Evolutionary conservation across 148 eudicot genomes (phyloP), one percentile per base, ranked within the genome.

Genomic region (Rhododendron ferrugineum): DNA sequence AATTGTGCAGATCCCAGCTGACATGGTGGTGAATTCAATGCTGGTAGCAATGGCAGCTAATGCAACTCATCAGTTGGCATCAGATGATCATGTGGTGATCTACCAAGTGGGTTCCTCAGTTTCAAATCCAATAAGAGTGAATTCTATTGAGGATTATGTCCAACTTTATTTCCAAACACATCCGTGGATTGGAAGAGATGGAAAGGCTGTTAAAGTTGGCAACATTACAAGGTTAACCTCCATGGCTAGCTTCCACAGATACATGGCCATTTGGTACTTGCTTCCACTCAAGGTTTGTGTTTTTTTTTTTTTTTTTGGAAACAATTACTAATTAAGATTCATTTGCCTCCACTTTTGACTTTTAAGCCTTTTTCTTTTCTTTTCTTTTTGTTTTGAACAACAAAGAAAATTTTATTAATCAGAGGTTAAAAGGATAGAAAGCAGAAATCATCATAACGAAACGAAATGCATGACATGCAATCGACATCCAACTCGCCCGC

Each of bases 11-110:
- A 88, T 94, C 32, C 97, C 97, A 42, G 97, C 93, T 1, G 97
- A 94, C 44, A 89, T 94, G 91, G 94, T 93, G 85, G 95, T 93
- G 62, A 94, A 94, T 89, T 84, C 95, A 70, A 92, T 94, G 82
- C 87, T 94, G 0, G 93, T 88, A 30, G 90, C 97, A 0, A 93
- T 93, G 91, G 91, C 84, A 28, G 91, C 95, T 30, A 87, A 90
- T 84, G 85, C 91, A 64, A 93, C 88, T 32, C 44, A 37, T 40
- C 42, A 82, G 23, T 5, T 14, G 1, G 80, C 77, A 22, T 50
- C 23, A 40, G 8, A 75, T 26, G 30, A 16, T 36, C 11, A 16
- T 36, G 44, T 68, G 79, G 58, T 49, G 60, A 86, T 88, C 64
- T 89, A 91, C 81, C 94, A 91, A 9, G 80, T 92, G 3, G 94